Evolutionary conservation across 2,329 filamentous ascomycete species (phyloP).

Genomic region (Aspergillus floridensis): DNA sequence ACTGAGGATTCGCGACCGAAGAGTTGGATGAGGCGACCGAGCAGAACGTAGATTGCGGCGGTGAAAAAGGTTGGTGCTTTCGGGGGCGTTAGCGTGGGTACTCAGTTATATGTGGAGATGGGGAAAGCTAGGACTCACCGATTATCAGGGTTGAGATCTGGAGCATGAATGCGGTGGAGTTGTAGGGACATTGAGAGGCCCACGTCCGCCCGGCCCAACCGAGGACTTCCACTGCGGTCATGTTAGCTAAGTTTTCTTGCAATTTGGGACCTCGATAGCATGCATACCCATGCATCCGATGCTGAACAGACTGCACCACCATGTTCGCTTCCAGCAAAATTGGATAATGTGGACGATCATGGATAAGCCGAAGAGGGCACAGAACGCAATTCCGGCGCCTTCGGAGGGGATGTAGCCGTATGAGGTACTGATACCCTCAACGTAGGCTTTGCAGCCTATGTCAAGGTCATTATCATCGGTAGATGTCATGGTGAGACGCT

Average conservation of each 20-base stretch:
- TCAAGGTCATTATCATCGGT: not conserved
- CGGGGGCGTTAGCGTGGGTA: not conserved
- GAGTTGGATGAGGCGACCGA: slow-evolving; percentile 37
- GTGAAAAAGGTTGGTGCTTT: slow-evolving; percentile 21
- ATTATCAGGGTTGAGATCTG: slow-evolving; percentile 1
- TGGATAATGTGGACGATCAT: not conserved
- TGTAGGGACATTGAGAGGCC: not conserved
- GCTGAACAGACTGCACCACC: not conserved
- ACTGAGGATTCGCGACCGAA: slow-evolving; percentile 39
- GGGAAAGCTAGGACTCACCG: not conserved
- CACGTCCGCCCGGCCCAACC: not conserved
- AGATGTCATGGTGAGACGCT: not conserved
- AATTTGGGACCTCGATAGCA: not conserved
- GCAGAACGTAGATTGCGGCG: slow-evolving; percentile 45
- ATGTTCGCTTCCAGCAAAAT: not conserved
- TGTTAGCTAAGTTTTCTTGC: not conserved
- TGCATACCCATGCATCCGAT: not conserved
- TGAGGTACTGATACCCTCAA: not conserved
- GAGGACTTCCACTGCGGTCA: not conserved
- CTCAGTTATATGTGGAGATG: rapidly evolving
- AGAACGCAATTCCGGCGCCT: not conserved
- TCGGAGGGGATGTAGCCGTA: not conserved
- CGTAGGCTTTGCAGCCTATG: not conserved
- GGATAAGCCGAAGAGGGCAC: not conserved
- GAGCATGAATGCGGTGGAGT: not conserved